Conservation (phyloP, 225 moss, liverwort and hornwort species). For the Anthoceros angustus region DNA sequence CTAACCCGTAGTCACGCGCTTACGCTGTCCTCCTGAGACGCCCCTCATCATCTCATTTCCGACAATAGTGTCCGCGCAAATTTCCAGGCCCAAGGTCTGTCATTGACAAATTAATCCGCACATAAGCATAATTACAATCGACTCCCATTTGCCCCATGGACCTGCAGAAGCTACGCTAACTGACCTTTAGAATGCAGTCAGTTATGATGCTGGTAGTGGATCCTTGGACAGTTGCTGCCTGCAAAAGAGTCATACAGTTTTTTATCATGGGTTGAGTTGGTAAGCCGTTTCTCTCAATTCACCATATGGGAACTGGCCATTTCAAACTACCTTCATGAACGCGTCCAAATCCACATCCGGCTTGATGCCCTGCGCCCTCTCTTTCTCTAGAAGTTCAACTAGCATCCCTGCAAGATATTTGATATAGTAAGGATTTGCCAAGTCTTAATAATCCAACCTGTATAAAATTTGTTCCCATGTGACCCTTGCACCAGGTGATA, state of each 20-base stretch:
- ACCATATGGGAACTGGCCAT: not conserved
- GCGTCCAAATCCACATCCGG: conserved; percentile 70
- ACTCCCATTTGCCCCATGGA: not conserved
- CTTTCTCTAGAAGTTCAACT: conserved; percentile 46
- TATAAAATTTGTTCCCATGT: too few relatives aligned
- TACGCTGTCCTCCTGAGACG: conserved; percentile 81
- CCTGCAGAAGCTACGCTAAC: not conserved
- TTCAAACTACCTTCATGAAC: conserved; percentile 40
- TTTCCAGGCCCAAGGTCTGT: conserved; percentile 48
- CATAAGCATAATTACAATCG: too few relatives aligned
- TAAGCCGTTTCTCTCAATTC: not conserved
- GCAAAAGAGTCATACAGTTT: not conserved
- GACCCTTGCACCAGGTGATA: not conserved
- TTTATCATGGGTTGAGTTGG: not conserved
- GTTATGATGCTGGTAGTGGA: not conserved
- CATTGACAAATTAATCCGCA: not conserved
- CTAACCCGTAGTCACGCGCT: conserved; percentile 66
- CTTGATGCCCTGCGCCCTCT: conserved; percentile 56
- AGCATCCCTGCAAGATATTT: conserved; percentile 32
- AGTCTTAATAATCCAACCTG: too few relatives aligned
- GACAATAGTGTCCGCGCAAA: conserved; percentile 76
- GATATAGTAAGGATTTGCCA: too few relatives aligned
- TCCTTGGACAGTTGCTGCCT: not conserved
- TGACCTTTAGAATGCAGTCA: conserved; percentile 42
- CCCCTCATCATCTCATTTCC: conserved; percentile 85